Evolutionary conservation across 2,329 filamentous ascomycete species (phyloP).

Genomic region (Alternaria incomplexa): DNA sequence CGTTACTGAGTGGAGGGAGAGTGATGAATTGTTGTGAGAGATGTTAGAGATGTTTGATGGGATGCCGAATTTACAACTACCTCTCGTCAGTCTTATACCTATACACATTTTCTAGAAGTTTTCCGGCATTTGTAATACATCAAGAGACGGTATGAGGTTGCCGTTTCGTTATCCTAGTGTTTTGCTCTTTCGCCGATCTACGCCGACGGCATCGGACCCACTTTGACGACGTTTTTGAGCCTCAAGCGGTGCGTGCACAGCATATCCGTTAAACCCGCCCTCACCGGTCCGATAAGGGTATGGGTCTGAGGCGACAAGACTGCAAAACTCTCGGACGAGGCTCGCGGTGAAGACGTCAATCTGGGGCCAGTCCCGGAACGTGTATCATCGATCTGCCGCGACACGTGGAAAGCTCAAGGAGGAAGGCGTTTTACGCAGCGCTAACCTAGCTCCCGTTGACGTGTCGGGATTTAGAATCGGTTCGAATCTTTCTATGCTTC

Average conservation of each 20-base stretch:
- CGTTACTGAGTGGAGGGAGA: background rate
- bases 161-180: conserved; percentile 13
- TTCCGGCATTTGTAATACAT: conserved; percentile 30
- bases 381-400: conserved; percentile 5
- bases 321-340: conserved; percentile 11
- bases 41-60: background rate
- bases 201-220: conserved; percentile 25
- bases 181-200: conserved; percentile 33
- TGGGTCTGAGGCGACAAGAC: conserved; percentile 5
- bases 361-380: background rate
- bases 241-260: conserved; percentile 1
- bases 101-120: conserved; percentile 1
- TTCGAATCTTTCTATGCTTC: background rate
- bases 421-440: background rate
- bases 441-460: conserved; percentile 8
- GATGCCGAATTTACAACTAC: background rate
- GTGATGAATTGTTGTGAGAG: background rate
- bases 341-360: conserved; percentile 13
- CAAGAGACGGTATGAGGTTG: conserved; percentile 11
- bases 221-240: conserved; percentile 18
- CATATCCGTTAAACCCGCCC: conserved; percentile 7
- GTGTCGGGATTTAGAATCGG: conserved; percentile 7
- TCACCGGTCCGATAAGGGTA: conserved; percentile 1
- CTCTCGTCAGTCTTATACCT: background rate
- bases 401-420: conserved; percentile 1